Evolutionary conservation across 1,284 basidiomycete genomes (phyloP).

Genomic region (Boletellus deceptivus): DNA sequence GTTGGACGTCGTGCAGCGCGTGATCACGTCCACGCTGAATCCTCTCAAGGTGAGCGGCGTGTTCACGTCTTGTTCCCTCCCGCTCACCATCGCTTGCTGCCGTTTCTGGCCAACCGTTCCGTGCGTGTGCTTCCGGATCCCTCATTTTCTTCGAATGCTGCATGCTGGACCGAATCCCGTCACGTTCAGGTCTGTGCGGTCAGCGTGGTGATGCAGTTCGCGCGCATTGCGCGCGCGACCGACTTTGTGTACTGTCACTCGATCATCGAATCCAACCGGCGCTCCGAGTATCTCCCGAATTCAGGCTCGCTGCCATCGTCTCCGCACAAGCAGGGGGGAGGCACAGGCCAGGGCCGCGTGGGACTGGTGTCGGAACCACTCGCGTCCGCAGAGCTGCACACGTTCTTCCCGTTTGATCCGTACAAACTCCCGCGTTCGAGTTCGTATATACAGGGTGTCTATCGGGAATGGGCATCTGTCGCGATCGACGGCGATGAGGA

Average conservation of each 20-base stretch:
- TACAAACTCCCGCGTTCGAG: constrained; percentile 82
- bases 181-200: constrained; percentile 73
- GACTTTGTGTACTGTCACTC: constrained; percentile 95
- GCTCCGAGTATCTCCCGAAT: constrained; percentile 44
- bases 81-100: too few species aligned
- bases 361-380: constrained; percentile 27
- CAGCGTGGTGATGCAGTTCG: constrained; percentile 92
- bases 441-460: constrained; percentile 67
- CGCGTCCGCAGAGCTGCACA: constrained; percentile 76
- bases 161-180: too few species aligned
- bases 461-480: constrained; percentile 75
- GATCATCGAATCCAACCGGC: constrained; percentile 84
- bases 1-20: constrained; percentile 77
- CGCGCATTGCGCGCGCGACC: constrained; percentile 88
- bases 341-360: constrained; percentile 21
- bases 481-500: constrained; percentile 73
- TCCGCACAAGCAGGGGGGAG: too few species aligned
- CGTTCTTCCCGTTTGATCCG: constrained; percentile 99
- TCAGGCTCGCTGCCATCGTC: constrained; percentile 25
- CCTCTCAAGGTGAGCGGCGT: constrained; percentile 70
- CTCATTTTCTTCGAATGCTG: too few species aligned
- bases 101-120: too few species aligned
- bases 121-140: too few species aligned
- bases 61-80: too few species aligned
- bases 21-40: constrained; percentile 83